Evolutionary conservation across 129 eudicot genomes (phyloP), one percentile per base, ranked within the genome.

Genomic region (Tagetes patula): DNA sequence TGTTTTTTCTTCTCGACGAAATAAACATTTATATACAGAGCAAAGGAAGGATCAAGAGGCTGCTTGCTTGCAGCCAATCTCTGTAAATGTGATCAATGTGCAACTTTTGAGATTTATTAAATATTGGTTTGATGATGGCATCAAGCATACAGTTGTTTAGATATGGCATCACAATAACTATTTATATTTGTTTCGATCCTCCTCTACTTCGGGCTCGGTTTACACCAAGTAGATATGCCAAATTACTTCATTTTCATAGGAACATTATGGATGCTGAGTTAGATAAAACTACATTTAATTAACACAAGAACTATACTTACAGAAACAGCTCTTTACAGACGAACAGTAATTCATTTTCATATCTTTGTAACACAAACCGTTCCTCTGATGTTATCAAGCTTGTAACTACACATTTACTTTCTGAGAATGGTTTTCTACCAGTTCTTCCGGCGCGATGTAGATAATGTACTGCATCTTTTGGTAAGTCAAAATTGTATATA

Each of bases 381-480:
- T 93, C 96, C 60, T 90, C 84, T 46, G 91, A 78, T n/a, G 89
- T 85, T 68, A 93, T 71, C 69, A 90, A 81, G 85, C 82, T 86
- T 38, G 98, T 89, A 74, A 93, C 98, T 77, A 84, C 53, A 80
- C 92, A 93, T 73, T 77, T 83, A 60, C 59, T 63, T 36, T 84
- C 93, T 12, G 93, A 86, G 73, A 93, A 93, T 7, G 96, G 98
- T 71, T 87, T 88, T 85, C 98, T 84, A 83, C 96, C 96, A 40
- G 98, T 87, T 76, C 98, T 90, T 72, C 98, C 98, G 69, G 96
- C 96, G 71, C 96, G 86, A 81, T 93, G 98, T 65, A 93, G 87
- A 84, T 93, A 93, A 53, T 82, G 80, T 5, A 90, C 84, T 2
- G 98, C 98, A 87, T 86, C 88, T 82, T 87, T 93, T 65, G 96